Percentiles rank a stretch among this genome's conserved stretches.
Conservation (phyloP, 23 red algal genomes). For the Gracilaria vermiculophylla region DNA sequence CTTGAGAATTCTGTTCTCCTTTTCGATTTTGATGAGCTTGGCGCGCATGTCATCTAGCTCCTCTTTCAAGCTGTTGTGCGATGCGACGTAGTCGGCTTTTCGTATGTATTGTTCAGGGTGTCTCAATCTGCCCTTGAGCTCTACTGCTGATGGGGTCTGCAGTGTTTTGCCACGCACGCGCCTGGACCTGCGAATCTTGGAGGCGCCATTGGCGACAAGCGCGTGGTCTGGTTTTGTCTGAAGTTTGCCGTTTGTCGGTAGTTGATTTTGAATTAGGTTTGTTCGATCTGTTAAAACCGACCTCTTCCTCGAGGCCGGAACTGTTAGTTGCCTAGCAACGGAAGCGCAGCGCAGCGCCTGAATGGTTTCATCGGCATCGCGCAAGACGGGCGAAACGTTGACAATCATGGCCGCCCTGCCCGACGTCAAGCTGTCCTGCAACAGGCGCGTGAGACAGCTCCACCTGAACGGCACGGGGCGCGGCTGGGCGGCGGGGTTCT, state of each 20-base stretch:
- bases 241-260: background rate
- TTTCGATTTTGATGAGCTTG: background rate
- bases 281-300: conserved; percentile 17
- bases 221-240: background rate
- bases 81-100: conserved; percentile 13
- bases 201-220: background rate
- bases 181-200: conserved; percentile 9
- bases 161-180: background rate
- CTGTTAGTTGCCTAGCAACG: conserved; percentile 55
- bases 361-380: conserved; percentile 86
- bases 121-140: background rate
- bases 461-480: conserved; percentile 70
- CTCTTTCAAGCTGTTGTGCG: background rate
- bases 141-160: background rate
- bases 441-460: conserved; percentile 63
- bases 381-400: conserved; percentile 56
- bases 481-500: background rate
- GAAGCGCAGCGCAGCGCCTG: conserved; percentile 63
- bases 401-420: conserved; percentile 74
- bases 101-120: background rate
- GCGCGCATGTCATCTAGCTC: background rate
- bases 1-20: conserved; percentile 6
- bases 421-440: conserved; percentile 48
- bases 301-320: background rate
- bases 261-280: background rate